Percentiles rank a stretch among this genome's conserved stretches.
Conservation (phyloP, 495 filamentous ascomycete genomes). For the Aspergillus campestris region DNA sequence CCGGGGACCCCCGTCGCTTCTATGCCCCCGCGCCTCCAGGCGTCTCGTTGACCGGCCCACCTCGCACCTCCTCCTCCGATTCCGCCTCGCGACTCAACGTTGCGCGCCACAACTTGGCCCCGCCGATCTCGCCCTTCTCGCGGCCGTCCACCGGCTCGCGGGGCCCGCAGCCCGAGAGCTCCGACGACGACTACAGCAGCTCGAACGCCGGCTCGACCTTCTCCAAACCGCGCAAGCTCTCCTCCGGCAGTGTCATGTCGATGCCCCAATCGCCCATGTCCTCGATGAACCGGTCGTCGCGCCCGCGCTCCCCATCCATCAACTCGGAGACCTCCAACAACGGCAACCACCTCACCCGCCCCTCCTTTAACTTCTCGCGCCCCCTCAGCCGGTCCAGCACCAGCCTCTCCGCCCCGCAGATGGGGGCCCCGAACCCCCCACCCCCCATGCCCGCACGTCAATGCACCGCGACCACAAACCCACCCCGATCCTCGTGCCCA, state of each 20-base stretch:
- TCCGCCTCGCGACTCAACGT: slow-evolving; percentile 39
- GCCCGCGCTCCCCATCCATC: slow-evolving; percentile 68
- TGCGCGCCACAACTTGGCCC: slow-evolving; percentile 37
- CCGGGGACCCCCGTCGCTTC: slow-evolving; percentile 16
- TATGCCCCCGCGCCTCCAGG: slow-evolving; percentile 13
- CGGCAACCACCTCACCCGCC: slow-evolving; percentile 57
- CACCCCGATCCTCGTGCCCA: slow-evolving; percentile 29
- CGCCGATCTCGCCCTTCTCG: slow-evolving; percentile 49
- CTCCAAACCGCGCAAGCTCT: slow-evolving; percentile 51
- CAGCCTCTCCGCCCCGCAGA: slow-evolving; percentile 42
- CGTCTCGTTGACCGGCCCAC: slow-evolving; percentile 15
- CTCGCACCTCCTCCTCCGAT: slow-evolving; percentile 34
- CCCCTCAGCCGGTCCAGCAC: slow-evolving; percentile 71
- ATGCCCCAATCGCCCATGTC: slow-evolving; percentile 57
- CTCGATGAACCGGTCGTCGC: slow-evolving; percentile 38
- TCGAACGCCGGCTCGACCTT: slow-evolving; percentile 45
- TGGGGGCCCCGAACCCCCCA: slow-evolving; percentile 17
- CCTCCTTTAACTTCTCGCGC: slow-evolving; percentile 87
- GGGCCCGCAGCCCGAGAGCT: slow-evolving; percentile 50
- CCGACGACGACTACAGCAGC: slow-evolving; percentile 53
- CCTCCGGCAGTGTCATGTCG: slow-evolving; percentile 56
- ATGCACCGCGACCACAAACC: slow-evolving; percentile 33
- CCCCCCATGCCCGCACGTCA: slow-evolving; percentile 3
- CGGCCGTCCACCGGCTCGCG: slow-evolving; percentile 49
- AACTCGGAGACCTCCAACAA: slow-evolving; percentile 64